Base-by-base conservation (phyloP, 257 asterid genomes). In the Nicotiana knightiana region DNA sequence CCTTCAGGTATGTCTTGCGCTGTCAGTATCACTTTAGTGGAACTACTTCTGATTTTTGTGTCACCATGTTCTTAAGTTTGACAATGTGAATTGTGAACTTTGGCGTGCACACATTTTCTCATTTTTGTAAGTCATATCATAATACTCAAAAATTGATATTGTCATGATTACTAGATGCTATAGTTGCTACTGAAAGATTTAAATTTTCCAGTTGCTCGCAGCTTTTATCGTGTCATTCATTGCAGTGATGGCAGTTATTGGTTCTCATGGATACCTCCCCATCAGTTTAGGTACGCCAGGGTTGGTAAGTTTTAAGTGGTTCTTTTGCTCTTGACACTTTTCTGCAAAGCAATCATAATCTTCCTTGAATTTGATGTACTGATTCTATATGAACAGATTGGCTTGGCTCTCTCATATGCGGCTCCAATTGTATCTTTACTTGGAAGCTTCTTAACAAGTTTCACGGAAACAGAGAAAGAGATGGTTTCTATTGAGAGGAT, bases 401-500 rank as follows among this genome's bases (percentile, higher is more conserved):
- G 99, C 26, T 88, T 96, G 63, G 99, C 98, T 43, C 99, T 96
- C 65, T 96, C 99, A 12, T 96, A 96, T 83, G 96, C 99, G 70
- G 92, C 99, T 73, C 98, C 99, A 6, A 89, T 90, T 21, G 99
- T 94, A 28, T 91, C 99, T 12, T 84, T 90, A 81, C 84, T 94
- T 84, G 97, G 99, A 77, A 96, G 94, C 90, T 96, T 94, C 87
- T 84, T 96, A 86, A 89, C 98, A 15, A 96, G 99, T 89, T 94
- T 94, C 87, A 91, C 99, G 2, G 99, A 96, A 86, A 92, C 99
- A 2, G 99, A 96, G 87, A 96, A 94, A 90, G 99, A 96, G 90
- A 94, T 96, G 99, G 97, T 96, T 86, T 93, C 99, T 2, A 88
- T 96, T 67, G 99, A 96, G 91, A 94, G 99, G 91, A 93, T 96